These are phyloP conservation scores for Colletotrichum somersetense DNA, from an alignment of 2,329 filamentous ascomycete genomes.

Conservation along the genomic window DNA sequence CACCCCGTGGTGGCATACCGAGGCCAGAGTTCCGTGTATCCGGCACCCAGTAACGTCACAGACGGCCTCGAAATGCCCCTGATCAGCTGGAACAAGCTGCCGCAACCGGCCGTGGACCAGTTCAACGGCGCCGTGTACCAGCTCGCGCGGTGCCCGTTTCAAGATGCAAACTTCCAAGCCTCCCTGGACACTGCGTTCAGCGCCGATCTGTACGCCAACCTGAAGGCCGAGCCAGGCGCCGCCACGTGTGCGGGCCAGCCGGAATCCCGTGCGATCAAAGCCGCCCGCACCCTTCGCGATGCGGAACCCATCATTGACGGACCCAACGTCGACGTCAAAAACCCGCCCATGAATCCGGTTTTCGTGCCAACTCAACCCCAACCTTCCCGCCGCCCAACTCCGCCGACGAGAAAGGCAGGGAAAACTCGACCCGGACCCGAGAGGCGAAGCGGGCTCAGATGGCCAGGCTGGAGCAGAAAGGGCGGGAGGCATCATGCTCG, in stretches of 20 bases:
- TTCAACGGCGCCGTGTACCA: conserved; percentile 1
- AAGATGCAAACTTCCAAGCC: conserved; percentile 5
- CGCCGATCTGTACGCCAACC: background rate
- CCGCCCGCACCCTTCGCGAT: background rate
- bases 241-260: background rate
- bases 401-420: no score
- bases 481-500: no score
- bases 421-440: no score
- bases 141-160: conserved; percentile 10
- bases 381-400: background rate
- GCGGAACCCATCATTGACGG: background rate
- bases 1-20: conserved; percentile 16
- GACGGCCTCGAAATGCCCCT: conserved; percentile 5
- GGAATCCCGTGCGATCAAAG: background rate
- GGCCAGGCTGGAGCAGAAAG: no score
- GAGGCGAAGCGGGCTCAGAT: no score
- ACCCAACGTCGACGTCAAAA: background rate
- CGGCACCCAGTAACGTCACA: background rate
- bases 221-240: background rate
- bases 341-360: background rate
- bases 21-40: conserved; percentile 6
- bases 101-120: background rate
- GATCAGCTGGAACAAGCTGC: conserved; percentile 18
- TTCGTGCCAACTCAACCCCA: background rate
- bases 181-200: conserved; percentile 5